Base-by-base conservation (phyloP, 75 land plant genomes). In the Picea glauca region DNA sequence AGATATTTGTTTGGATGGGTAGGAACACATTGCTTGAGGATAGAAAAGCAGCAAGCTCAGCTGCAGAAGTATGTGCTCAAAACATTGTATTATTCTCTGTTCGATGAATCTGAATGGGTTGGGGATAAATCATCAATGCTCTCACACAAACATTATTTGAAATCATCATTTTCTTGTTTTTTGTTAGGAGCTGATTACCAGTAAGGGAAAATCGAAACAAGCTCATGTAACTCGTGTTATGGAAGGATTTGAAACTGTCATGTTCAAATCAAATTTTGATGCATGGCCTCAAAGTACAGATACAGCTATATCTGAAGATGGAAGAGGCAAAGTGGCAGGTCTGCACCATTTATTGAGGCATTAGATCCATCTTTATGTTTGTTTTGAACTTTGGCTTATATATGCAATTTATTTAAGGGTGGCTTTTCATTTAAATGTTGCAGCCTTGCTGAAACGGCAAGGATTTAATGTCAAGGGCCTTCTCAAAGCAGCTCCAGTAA, bases 251-350 rank as follows among this genome's bases (percentile, higher is more conserved):
- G 99, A 96, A 82, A 92, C 95, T 23, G 87, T 91, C 21, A 84
- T 79, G 77, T 96, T 96, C 77, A 86, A 87, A 74, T 89, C 98
- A 32, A 89, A 90, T 74, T 96, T 96, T 84, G 89, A 84, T 65
- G 40, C 72, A 31, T 96, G 99, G 99, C 94, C 97, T 35, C 85
- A 84, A 43, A 74, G 80, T 56, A 79, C 80, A 64, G 85, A 87
- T 60, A 84, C 87, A 32, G 72, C 89, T 77, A 90, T 89, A 0
- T 91, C 98, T 76, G 99, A 94, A 88, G 95, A 94, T 74, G 95
- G 98, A 70, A 88, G 93, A 82, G 95, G 95, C 82, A 94, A 94
- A 81, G 98, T 96, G 77, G 99, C 98, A 79, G 95, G 99, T 95
- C 23, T 76, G 93, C 43, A 58, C 58, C 40, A 14, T 62, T n/a